Percentiles rank a stretch among this genome's conserved stretches.
Evolutionary conservation across 441 rosid species (phyloP).

Genomic region (Gossypium schwendimanii): DNA sequence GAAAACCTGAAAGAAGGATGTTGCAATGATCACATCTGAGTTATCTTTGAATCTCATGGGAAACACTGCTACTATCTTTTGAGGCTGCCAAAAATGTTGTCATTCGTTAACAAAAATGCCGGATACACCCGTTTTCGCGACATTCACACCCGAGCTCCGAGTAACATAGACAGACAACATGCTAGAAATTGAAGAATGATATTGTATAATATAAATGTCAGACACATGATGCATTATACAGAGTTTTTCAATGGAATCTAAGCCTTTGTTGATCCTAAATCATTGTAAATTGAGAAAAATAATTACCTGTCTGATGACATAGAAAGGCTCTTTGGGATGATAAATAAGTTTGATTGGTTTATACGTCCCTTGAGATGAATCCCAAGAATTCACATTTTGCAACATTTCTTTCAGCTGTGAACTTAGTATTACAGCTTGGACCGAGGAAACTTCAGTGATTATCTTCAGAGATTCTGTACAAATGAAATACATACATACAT

Average conservation of each 20-base stretch:
- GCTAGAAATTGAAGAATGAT: no score
- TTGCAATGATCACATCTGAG: conserved; percentile 75
- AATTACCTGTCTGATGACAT: conserved; percentile 67
- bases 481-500: no score
- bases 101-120: not conserved
- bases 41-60: conserved; percentile 83
- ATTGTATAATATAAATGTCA: no score
- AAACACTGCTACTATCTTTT: conserved; percentile 60
- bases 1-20: conserved; percentile 71
- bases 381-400: conserved; percentile 35
- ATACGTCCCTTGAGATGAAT: conserved; percentile 31
- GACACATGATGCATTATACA: no score
- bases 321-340: conserved; percentile 71
- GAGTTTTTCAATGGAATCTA: no score
- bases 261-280: no score
- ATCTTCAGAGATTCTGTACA: conserved; percentile 47
- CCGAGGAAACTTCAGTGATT: conserved; percentile 53
- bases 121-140: not conserved
- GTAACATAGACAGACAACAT: not conserved
- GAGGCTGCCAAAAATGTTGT: conserved; percentile 30
- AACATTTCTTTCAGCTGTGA: conserved; percentile 72
- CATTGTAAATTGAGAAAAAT: no score
- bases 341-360: conserved; percentile 62
- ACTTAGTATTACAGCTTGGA: conserved; percentile 65
- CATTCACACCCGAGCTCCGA: not conserved